Conservation (phyloP, 495 filamentous ascomycete genomes). For the Penicillium macrosclerotiorum region DNA sequence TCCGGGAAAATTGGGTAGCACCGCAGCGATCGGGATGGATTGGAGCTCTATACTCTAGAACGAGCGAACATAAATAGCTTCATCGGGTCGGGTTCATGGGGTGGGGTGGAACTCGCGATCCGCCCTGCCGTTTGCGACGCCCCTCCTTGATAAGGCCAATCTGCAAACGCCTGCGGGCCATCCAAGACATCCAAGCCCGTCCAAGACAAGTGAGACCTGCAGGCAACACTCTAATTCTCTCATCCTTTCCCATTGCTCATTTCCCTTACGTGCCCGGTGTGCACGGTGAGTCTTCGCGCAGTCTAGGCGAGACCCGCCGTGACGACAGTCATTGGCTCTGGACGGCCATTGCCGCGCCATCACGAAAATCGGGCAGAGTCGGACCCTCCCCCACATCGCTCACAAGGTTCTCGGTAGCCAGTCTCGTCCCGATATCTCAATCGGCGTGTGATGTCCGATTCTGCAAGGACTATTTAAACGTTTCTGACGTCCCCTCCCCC, state of each 20-base stretch:
- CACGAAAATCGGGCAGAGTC: conserved; percentile 24
- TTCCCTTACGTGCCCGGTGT: conserved; percentile 8
- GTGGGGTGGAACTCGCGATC: conserved; percentile 2
- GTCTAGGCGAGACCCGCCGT: conserved; percentile 4
- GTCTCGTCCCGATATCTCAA: conserved; percentile 7
- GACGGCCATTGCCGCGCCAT: neutral
- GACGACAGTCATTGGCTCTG: neutral
- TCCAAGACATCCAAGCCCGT: neutral
- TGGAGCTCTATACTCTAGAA: too few relatives aligned
- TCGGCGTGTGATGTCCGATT: conserved; percentile 7
- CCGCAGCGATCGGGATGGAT: neutral
- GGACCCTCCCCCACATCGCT: conserved; percentile 13
- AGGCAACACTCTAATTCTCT: neutral
- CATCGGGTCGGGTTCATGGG: neutral
- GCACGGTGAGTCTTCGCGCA: neutral
- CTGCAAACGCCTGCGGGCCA: neutral
- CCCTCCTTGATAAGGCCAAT: conserved; percentile 1
- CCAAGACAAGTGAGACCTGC: conserved; percentile 8
- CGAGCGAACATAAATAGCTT: too few relatives aligned
- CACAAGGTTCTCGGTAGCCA: conserved; percentile 11
- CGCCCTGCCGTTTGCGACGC: conserved; percentile 11
- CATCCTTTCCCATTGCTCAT: neutral
- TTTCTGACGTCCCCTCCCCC: neutral
- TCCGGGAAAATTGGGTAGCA: too few relatives aligned
- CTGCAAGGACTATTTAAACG: conserved; percentile 3